phyloP scores from a whole-genome alignment of 1,284 basidiomycete genomes.

The Moesziomyces sp. region DNA sequence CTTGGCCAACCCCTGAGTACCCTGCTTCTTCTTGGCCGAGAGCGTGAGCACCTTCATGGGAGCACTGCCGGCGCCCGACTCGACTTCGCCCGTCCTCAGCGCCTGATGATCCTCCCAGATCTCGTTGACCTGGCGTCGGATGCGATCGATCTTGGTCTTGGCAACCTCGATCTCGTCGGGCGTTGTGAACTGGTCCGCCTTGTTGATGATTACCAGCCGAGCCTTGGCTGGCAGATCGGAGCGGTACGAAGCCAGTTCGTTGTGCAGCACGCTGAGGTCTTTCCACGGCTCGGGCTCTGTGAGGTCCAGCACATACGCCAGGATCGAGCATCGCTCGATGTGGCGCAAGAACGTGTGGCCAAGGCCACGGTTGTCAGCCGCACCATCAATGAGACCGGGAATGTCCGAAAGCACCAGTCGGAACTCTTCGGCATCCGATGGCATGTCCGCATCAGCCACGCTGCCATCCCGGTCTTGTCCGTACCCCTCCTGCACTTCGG shows the following conservation, averaged over 20 bases:
- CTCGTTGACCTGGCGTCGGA: constrained; percentile 10
- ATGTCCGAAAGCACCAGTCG: constrained; percentile 97
- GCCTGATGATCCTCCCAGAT: constrained; percentile 25
- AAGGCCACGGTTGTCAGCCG: constrained; percentile 88
- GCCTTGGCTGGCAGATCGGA: constrained; percentile 76
- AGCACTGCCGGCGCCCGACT: background rate
- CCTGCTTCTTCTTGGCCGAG: constrained; percentile 48
- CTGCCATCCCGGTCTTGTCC: constrained; percentile 7
- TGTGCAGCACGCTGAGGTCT: constrained; percentile 78
- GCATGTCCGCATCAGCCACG: constrained; percentile 77
- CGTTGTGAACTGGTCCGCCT: constrained; percentile 75
- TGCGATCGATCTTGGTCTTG: constrained; percentile 26
- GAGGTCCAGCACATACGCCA: constrained; percentile 93
- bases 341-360: constrained; percentile 93
- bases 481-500: constrained; percentile 39
- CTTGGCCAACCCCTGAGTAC: constrained; percentile 33
- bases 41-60: constrained; percentile 33
- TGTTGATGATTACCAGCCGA: constrained; percentile 84
- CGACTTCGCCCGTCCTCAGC: background rate
- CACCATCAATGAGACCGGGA: constrained; percentile 86
- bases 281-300: constrained; percentile 73
- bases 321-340: constrained; percentile 88
- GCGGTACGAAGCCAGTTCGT: constrained; percentile 85
- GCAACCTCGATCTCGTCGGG: constrained; percentile 19
- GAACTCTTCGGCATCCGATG: constrained; percentile 71